A percentile compares a stretch with the other conserved stretches of the same genome.
These are phyloP conservation scores for Posidonia oceanica DNA, from an alignment of 116 monocot genomes.

Conservation along the genomic window DNA sequence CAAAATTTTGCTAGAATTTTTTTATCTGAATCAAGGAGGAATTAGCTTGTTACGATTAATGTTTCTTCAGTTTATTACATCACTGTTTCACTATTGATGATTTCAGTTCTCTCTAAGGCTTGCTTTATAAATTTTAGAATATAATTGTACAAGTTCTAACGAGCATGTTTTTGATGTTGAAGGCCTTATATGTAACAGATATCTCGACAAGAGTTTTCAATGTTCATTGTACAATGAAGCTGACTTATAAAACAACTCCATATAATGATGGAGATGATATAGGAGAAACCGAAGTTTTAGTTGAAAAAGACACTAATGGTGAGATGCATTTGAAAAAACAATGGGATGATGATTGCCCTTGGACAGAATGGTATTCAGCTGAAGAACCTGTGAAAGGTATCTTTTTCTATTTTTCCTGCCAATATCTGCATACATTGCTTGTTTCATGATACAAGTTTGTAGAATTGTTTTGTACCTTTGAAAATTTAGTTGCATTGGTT, in stretches of 20 bases:
- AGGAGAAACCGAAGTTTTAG: constrained; percentile 19
- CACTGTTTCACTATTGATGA: no score
- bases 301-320: constrained; percentile 23
- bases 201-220: constrained; percentile 50
- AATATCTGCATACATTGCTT: neutral
- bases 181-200: constrained; percentile 64
- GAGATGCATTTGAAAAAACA: constrained; percentile 28
- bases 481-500: no score
- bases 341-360: constrained; percentile 98
- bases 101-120: neutral
- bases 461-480: no score
- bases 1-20: no score
- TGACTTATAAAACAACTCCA: constrained; percentile 78
- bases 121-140: neutral
- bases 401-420: neutral
- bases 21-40: no score
- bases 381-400: constrained; percentile 92
- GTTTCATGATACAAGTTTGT: no score
- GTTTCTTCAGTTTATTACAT: no score
- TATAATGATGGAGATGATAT: constrained; percentile 45
- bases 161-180: constrained; percentile 18
- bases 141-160: neutral
- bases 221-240: constrained; percentile 74
- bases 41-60: no score
- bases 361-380: constrained; percentile 97